Evolutionary conservation across 108 stramenopile genomes (phyloP).

Genomic region (Cyclotella sp.): DNA sequence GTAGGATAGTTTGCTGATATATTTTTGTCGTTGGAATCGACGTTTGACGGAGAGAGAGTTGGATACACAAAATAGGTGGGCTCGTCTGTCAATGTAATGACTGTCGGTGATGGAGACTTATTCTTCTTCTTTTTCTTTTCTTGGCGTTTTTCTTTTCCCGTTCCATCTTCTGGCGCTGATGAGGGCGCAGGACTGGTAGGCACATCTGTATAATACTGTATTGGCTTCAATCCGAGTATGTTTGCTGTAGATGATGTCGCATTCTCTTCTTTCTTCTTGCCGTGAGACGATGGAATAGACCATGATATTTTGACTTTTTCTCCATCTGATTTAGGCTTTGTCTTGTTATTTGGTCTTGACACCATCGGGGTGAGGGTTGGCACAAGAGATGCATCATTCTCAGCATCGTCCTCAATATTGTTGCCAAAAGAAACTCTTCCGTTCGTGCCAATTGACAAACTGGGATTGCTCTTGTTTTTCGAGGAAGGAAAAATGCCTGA

Average conservation of each 20-base stretch:
- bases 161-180: background rate
- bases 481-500: background rate
- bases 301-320: background rate
- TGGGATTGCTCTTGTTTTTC: background rate
- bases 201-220: background rate
- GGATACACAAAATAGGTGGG: conserved; percentile 27
- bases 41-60: conserved; percentile 4
- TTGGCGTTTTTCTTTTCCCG: background rate
- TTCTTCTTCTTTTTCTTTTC: background rate
- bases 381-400: background rate
- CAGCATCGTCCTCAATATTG: background rate
- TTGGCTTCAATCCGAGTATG: background rate
- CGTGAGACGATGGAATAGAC: background rate
- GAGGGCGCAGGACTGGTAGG: background rate
- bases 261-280: background rate
- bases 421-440: background rate
- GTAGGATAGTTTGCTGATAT: conserved; percentile 7
- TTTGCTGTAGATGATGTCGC: background rate
- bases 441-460: background rate
- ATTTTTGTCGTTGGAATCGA: background rate
- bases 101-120: background rate
- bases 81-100: background rate
- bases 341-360: background rate
- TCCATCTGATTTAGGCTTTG: background rate
- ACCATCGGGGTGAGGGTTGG: background rate